A percentile compares a stretch with the other conserved stretches of the same genome.
Conservation (phyloP, 352 stramenopile species). For the Saprolegnia parasitica region DNA sequence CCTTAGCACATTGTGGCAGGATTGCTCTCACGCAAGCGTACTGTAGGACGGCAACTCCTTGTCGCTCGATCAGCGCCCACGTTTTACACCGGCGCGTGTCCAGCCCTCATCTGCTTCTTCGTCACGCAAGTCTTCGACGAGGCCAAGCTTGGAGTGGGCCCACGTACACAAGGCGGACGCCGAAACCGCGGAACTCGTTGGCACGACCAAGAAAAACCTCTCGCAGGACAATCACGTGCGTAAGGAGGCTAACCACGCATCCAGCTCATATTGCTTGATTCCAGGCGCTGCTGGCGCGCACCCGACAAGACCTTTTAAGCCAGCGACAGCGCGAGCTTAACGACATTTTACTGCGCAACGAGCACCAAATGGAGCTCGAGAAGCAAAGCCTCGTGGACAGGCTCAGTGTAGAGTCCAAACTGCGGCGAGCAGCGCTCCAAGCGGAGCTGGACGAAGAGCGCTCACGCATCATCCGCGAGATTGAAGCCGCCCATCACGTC, state of each 20-base stretch:
- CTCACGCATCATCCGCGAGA: not conserved
- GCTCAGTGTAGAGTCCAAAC: not conserved
- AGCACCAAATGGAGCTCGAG: conserved; percentile 3
- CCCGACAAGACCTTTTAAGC: not conserved
- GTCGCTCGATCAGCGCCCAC: no score
- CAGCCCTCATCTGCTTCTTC: no score
- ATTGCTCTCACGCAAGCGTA: no score
- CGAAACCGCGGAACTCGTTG: not conserved
- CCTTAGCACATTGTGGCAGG: no score
- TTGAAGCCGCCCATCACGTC: not conserved
- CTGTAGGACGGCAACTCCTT: no score
- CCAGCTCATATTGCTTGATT: not conserved
- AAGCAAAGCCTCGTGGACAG: conserved; percentile 3
- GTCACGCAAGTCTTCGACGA: no score
- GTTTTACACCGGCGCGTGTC: no score
- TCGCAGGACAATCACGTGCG: not conserved
- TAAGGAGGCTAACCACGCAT: not conserved
- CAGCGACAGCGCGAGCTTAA: conserved; percentile 7
- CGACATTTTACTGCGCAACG: conserved; percentile 4
- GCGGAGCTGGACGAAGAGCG: conserved; percentile 4
- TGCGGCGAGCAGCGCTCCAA: conserved; percentile 2
- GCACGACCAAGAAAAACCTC: not conserved
- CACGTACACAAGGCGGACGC: not conserved
- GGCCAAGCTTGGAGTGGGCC: not conserved
- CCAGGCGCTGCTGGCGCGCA: not conserved